These are phyloP conservation scores for Pittosporum tobira DNA, from an alignment of 129 eudicot species.

Conservation along the genomic window DNA sequence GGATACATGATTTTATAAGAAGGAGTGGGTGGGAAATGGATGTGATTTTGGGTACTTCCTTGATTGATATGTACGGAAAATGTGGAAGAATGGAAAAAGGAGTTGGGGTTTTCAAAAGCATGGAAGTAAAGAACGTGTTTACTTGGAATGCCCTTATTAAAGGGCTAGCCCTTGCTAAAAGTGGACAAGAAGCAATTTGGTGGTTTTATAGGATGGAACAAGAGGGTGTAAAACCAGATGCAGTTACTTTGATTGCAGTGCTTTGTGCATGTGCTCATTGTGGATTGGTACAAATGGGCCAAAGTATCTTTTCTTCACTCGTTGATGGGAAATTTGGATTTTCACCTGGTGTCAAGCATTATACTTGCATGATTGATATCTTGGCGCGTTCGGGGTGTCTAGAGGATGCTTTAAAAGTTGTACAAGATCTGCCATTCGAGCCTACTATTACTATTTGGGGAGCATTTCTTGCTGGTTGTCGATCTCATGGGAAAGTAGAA, in stretches of 20 bases:
- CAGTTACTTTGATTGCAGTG: slow-evolving; percentile 38
- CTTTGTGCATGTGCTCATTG: slow-evolving; percentile 50
- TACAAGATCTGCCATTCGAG: slow-evolving; percentile 41
- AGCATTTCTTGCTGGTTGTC: slow-evolving; percentile 45
- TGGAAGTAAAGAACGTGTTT: slow-evolving; percentile 42
- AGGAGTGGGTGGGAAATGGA: slow-evolving; percentile 48
- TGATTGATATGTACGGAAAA: slow-evolving; percentile 54
- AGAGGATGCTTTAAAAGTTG: slow-evolving; percentile 36
- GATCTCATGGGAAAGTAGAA: slow-evolving; percentile 35
- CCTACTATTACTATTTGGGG: slow-evolving; percentile 45
- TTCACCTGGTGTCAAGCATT: slow-evolving; percentile 39
- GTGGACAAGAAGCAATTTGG: slow-evolving; percentile 30
- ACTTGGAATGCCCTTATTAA: slow-evolving; percentile 54
- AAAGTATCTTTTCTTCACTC: slow-evolving; percentile 28
- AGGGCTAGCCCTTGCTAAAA: slow-evolving; percentile 34
- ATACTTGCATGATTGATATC: slow-evolving; percentile 50
- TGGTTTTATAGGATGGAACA: slow-evolving; percentile 45
- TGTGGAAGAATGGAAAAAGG: slow-evolving; percentile 40
- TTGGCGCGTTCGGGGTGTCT: slow-evolving; percentile 37
- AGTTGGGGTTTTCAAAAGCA: slow-evolving; percentile 28
- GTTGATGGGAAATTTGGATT: slow-evolving; percentile 30
- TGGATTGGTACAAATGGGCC: slow-evolving; percentile 31
- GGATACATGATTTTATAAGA: slow-evolving; percentile 44
- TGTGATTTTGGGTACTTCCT: slow-evolving; percentile 44
- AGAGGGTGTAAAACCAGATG: slow-evolving; percentile 41